A percentile compares a stretch with the other conserved stretches of the same genome.
Evolutionary conservation across 805 yeast species (phyloP).

Genomic region (Millerago galiae): DNA sequence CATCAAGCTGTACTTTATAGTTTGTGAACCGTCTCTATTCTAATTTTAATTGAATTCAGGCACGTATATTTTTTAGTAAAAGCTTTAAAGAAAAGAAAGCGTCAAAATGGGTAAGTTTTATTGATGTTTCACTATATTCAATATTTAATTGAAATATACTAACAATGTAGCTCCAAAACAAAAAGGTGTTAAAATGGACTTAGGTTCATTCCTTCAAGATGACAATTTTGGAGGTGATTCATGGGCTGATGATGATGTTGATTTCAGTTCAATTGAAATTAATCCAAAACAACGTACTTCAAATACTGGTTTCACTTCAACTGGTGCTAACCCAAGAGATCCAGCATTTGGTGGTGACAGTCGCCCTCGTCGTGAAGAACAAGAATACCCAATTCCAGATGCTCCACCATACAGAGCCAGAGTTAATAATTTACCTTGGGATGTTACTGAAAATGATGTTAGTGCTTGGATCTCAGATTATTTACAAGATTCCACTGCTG

Average conservation of each 20-base stretch:
- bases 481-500: constrained; percentile 44
- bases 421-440: constrained; percentile 81
- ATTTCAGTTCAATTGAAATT: constrained; percentile 56
- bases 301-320: constrained; percentile 19
- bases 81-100: neutral
- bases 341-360: constrained; percentile 33
- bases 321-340: constrained; percentile 30
- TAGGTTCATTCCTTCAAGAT: constrained; percentile 78
- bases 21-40: neutral
- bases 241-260: constrained; percentile 86
- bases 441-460: constrained; percentile 58
- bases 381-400: constrained; percentile 82
- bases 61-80: neutral
- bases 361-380: constrained; percentile 42
- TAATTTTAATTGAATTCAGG: neutral
- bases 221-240: constrained; percentile 61
- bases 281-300: constrained; percentile 19
- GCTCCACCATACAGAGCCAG: constrained; percentile 90
- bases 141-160: neutral
- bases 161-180: constrained; percentile 46
- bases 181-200: constrained; percentile 73
- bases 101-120: constrained; percentile 10
- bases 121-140: too few relatives aligned
- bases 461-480: constrained; percentile 54
- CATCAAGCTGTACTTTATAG: neutral